phyloP scores from a whole-genome alignment of 495 filamentous ascomycete species.

The Astrothelium subdiscretum region DNA sequence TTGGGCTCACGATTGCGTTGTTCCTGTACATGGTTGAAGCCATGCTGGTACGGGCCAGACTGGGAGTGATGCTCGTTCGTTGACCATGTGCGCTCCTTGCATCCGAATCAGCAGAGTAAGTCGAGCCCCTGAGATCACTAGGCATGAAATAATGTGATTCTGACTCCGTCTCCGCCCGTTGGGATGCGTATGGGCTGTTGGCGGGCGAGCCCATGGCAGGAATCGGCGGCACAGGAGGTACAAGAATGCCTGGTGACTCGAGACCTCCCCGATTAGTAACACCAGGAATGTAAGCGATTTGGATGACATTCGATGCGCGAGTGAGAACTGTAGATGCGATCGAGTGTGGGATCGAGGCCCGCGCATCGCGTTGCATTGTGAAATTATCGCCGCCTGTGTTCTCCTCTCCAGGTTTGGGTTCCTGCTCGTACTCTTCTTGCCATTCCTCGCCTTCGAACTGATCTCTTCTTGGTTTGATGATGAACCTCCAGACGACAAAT shows the following conservation, averaged over 20 bases:
- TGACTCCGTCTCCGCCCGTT: constrained; percentile 2
- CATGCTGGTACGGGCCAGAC: constrained; percentile 61
- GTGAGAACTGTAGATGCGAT: constrained; percentile 94
- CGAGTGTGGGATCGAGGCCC: constrained; percentile 82
- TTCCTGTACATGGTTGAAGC: constrained; percentile 88
- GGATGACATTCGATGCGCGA: constrained; percentile 94
- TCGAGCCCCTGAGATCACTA: constrained; percentile 81
- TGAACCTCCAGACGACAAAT: constrained; percentile 76
- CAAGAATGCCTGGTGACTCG: constrained; percentile 66
- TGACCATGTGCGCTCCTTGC: constrained; percentile 58
- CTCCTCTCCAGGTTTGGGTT: constrained; percentile 35
- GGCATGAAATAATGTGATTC: constrained; percentile 94
- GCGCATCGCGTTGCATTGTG: constrained; percentile 48
- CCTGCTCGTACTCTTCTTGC: constrained; percentile 30
- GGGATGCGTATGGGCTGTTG: constrained; percentile 41
- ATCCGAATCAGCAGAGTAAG: constrained; percentile 54
- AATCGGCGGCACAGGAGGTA: constrained; percentile 86
- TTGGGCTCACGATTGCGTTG: constrained; percentile 66
- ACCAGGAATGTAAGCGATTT: constrained; percentile 97
- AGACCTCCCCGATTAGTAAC: constrained; percentile 87
- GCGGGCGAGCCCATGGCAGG: constrained; percentile 45
- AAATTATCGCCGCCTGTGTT: constrained; percentile 38
- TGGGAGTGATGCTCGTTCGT: constrained; percentile 44
- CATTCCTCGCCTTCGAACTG: constrained; percentile 45
- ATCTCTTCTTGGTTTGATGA: constrained; percentile 66